A percentile compares a stretch with the other conserved stretches of the same genome.
These are phyloP conservation scores for Simplicillium sp. DNA, from an alignment of 2,329 filamentous ascomycete genomes.

Conservation along the genomic window DNA sequence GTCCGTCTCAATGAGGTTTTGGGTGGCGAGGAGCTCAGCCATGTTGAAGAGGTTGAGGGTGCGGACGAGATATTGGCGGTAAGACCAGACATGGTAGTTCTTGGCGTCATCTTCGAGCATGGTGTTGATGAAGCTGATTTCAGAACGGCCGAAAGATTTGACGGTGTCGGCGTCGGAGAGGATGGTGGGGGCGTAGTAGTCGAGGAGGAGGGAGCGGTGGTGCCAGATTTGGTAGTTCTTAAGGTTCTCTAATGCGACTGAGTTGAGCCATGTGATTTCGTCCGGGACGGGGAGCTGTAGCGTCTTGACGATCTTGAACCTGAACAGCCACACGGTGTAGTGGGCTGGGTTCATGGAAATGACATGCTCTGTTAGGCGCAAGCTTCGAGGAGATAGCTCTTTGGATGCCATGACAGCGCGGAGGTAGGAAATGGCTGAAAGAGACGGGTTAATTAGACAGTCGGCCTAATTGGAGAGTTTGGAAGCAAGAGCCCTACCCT, in stretches of 20 bases:
- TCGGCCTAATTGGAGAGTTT: neutral
- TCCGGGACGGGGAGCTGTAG: conserved; percentile 55
- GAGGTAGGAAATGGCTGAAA: conserved; percentile 75
- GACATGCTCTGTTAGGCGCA: conserved; percentile 78
- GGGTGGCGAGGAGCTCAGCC: conserved; percentile 61
- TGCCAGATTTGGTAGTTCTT: conserved; percentile 99
- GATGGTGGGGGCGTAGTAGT: conserved; percentile 49
- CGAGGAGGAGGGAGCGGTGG: conserved; percentile 56
- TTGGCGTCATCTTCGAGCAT: conserved; percentile 87
- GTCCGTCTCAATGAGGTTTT: conserved; percentile 66
- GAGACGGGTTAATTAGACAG: neutral
- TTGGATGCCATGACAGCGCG: conserved; percentile 86
- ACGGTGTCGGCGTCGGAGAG: conserved; percentile 47
- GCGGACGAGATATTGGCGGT: conserved; percentile 63
- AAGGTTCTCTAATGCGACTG: conserved; percentile 69
- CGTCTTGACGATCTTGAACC: conserved; percentile 66
- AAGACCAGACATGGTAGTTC: conserved; percentile 98
- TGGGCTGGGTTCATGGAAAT: conserved; percentile 92
- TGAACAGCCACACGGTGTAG: conserved; percentile 98
- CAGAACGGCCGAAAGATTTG: conserved; percentile 50
- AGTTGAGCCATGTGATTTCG: conserved; percentile 81
- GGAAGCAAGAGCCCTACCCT: conserved; percentile 40
- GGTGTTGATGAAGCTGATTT: conserved; percentile 63
- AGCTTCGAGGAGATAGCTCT: conserved; percentile 69
- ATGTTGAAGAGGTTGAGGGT: conserved; percentile 63